Percentiles rank a stretch among this genome's conserved stretches.
These are phyloP conservation scores for Knoxdaviesia proteae DNA, from an alignment of 2,329 filamentous ascomycete genomes.

Conservation along the genomic window DNA sequence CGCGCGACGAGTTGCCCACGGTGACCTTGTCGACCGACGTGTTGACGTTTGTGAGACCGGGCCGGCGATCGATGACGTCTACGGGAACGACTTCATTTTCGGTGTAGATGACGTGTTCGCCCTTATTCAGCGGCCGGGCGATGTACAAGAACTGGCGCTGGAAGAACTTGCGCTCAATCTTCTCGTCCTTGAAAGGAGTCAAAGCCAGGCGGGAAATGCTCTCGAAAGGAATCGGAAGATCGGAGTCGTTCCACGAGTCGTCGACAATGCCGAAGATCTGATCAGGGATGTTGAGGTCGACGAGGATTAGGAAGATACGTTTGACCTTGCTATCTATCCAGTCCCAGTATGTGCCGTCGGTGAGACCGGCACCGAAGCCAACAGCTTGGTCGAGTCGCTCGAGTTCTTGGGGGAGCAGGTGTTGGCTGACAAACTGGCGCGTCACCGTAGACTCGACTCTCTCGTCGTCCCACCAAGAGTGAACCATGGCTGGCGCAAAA, in stretches of 20 bases:
- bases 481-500: slow-evolving; percentile 6
- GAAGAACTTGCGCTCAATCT: slow-evolving; percentile 48
- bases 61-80: slow-evolving; percentile 40
- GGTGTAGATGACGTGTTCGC: slow-evolving; percentile 40
- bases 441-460: slow-evolving; percentile 51
- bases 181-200: slow-evolving; percentile 35
- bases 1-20: slow-evolving; percentile 37
- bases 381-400: slow-evolving; percentile 40
- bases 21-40: slow-evolving; percentile 35
- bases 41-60: slow-evolving; percentile 13
- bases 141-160: slow-evolving; percentile 50
- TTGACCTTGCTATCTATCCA: slow-evolving; percentile 53
- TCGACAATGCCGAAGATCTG: slow-evolving; percentile 59
- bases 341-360: slow-evolving; percentile 57
- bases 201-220: slow-evolving; percentile 43
- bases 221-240: slow-evolving; percentile 47
- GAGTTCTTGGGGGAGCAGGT: slow-evolving; percentile 41
- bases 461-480: slow-evolving; percentile 51
- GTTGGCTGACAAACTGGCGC: slow-evolving; percentile 41
- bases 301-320: slow-evolving; percentile 48
- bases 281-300: slow-evolving; percentile 48
- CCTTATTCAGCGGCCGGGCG: slow-evolving; percentile 39
- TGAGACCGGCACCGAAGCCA: slow-evolving; percentile 43
- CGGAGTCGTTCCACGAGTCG: slow-evolving; percentile 56
- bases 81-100: slow-evolving; percentile 50